Base-by-base conservation (phyloP, 345 rosid genomes). In the Acer campestre region DNA sequence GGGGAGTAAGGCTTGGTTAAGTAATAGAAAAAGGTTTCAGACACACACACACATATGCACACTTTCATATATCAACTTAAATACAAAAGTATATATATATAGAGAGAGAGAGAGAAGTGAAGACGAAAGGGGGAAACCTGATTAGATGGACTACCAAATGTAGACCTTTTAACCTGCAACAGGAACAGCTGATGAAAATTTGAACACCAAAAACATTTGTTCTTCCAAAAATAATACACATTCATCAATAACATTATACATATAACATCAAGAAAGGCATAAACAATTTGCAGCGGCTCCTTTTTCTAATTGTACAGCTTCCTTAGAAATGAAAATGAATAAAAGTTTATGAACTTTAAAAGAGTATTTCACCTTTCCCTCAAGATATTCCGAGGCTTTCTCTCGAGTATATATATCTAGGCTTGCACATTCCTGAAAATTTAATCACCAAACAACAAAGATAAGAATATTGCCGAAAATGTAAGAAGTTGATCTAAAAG, bases 381-480 rank as follows among this genome's bases (percentile, higher is more conserved):
- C 97, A 38, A 95, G 98, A 81, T 81, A 88, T 31, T 86, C 92
- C 83, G 94, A 81, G 56, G 99, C 99, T 83, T 91, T 85, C 74
- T 80, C 78, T 64, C 73, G 89, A 17, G 97, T 90, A 79, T 80
- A 84, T 67, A 95, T 84, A 62, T 84, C 85, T 38, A 79, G 76
- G 69, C 82, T 81, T n/a, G 91, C 88, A 84, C 97, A 95, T 84
- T 95, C 99, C 99, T 95, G 90, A 76, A 25, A 83, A 82, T 74
- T 14, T 75, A 68, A 73, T 70, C 68, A 78, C 67, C 12, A 53
- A 42, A 77, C 29, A 59, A 68, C 48, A 61, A 18, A 80, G 49
- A 59, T 70, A 16, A 83, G 67, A 77, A 61, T 59, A 48, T 61
- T n/a, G 4, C 27, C 9, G 49, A 40, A 70, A 63, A 42, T 29